Base-by-base conservation (phyloP, 2,329 filamentous ascomycete species). In the Graphilbum sp. region DNA sequence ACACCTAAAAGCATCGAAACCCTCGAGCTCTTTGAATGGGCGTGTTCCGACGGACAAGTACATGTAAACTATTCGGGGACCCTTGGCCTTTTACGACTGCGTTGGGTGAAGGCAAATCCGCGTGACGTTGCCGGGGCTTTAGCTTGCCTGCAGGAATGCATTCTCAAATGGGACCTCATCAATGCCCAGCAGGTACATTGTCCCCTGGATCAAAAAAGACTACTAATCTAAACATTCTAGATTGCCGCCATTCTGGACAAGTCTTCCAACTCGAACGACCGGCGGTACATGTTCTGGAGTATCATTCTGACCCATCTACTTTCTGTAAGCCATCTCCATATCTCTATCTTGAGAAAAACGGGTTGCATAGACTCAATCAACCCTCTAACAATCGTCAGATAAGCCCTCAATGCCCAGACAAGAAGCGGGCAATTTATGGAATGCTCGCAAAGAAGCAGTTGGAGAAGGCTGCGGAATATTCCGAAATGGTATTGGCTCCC, bases 151-250 rank as follows among this genome's bases (percentile, higher is more conserved):
- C 61, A 68, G 45, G 61, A 64, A 9, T 75, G 70, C 45, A 47
- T 74, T 38, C 53, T 64, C 43, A 58, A 68, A 37, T 70, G 66
- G 59, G 71, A 75, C 45, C 58, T 73, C 39, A 56, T 60, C 40
- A 69, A 67, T 47, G 67, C 69, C 2, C 70, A 75, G 50, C 66
- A 71, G 57, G 68, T 72, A 52, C 17, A 20, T n/a, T n/a, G n/a
- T n/a, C n/a, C n/a, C n/a, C n/a, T n/a, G n/a, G n/a, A n/a, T n/a
- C n/a, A n/a, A n/a, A n/a, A n/a, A n/a, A n/a, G n/a, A n/a, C n/a
- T n/a, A n/a, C n/a, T n/a, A n/a, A n/a, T n/a, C n/a, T n/a, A n/a
- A n/a, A n/a, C n/a, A 16, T 4, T 3, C 7, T 25, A 73, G 67
- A 73, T 75, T 47, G 65, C 69, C 0, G 64, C 65, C 2, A 60